Evolutionary conservation across 352 stramenopile species (phyloP).

Genomic region (Pythium oligandrum): DNA sequence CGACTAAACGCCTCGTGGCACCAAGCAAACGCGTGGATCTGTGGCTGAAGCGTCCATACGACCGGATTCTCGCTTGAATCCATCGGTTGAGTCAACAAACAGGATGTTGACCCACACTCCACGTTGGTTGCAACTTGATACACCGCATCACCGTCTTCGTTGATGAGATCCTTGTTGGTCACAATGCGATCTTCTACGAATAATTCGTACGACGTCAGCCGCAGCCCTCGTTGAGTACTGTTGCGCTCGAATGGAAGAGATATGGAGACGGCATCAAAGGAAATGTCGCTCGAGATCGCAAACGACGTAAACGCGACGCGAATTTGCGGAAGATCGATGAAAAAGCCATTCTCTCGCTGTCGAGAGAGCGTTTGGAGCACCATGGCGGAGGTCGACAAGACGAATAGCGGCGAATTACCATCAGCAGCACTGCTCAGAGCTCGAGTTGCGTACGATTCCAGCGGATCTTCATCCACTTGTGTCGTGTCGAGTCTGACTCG

Average conservation of each 20-base stretch:
- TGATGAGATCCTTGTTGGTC: neutral
- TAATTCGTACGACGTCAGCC: too few species aligned
- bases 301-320: slow-evolving; percentile 9
- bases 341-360: slow-evolving; percentile 9
- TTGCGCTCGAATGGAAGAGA: slow-evolving; percentile 9
- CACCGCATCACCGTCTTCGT: slow-evolving; percentile 7
- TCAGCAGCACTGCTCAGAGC: too few species aligned
- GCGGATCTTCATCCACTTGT: slow-evolving; percentile 1
- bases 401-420: neutral
- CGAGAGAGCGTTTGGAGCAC: slow-evolving; percentile 7
- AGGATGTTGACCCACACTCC: slow-evolving; percentile 14
- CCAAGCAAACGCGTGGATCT: slow-evolving; percentile 10
- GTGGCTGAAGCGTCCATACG: slow-evolving; percentile 6
- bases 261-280: slow-evolving; percentile 13
- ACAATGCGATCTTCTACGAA: too few species aligned
- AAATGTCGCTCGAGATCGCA: neutral
- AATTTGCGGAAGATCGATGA: slow-evolving; percentile 1
- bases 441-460: slow-evolving; percentile 5
- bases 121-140: slow-evolving; percentile 8
- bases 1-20: slow-evolving; percentile 5
- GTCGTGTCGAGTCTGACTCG: neutral
- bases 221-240: too few species aligned
- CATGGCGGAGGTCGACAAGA: slow-evolving; percentile 5
- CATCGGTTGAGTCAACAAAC: slow-evolving; percentile 10
- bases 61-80: slow-evolving; percentile 5